These are phyloP conservation scores for Citrus hindsii DNA, from an alignment of 345 rosid genomes.

Conservation along the genomic window DNA sequence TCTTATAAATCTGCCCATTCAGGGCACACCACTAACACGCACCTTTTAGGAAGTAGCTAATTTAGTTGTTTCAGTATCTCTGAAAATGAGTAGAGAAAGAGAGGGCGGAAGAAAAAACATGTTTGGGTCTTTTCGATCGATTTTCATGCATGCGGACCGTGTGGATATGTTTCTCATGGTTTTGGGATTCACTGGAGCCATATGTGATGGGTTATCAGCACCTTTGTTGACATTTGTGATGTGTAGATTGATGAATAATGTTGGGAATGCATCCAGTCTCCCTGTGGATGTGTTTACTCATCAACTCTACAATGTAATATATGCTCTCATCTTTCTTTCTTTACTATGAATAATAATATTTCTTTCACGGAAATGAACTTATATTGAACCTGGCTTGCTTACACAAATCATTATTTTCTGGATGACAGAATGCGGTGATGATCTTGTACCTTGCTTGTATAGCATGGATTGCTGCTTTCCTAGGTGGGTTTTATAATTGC, in stretches of 20 bases:
- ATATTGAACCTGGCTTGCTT: too few species aligned
- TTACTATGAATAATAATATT: too few species aligned
- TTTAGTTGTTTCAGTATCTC: too few species aligned
- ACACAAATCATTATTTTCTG: not conserved
- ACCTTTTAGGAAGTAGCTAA: too few species aligned
- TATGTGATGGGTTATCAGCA: slow-evolving; percentile 60
- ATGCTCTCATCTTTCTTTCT: too few species aligned
- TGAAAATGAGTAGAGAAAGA: too few species aligned
- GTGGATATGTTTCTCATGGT: slow-evolving; percentile 57
- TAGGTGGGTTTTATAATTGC: slow-evolving; percentile 39
- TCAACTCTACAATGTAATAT: too few species aligned
- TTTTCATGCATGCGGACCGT: slow-evolving; percentile 66
- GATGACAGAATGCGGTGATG: slow-evolving; percentile 57
- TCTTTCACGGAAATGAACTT: too few species aligned
- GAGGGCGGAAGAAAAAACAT: too few species aligned
- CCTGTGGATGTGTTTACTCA: slow-evolving; percentile 25
- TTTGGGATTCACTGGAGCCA: slow-evolving; percentile 60
- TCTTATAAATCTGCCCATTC: too few species aligned
- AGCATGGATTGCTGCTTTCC: slow-evolving; percentile 63
- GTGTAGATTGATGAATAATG: slow-evolving; percentile 62
- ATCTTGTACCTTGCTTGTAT: slow-evolving; percentile 66
- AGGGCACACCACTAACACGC: too few species aligned
- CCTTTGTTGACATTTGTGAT: slow-evolving; percentile 55
- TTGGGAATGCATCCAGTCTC: slow-evolving; percentile 39
- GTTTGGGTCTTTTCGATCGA: slow-evolving; percentile 38